Percentiles rank a stretch among this genome's conserved stretches.
phyloP scores from a whole-genome alignment of 495 filamentous ascomycete species.

The Talaromyces trachyspermus region DNA sequence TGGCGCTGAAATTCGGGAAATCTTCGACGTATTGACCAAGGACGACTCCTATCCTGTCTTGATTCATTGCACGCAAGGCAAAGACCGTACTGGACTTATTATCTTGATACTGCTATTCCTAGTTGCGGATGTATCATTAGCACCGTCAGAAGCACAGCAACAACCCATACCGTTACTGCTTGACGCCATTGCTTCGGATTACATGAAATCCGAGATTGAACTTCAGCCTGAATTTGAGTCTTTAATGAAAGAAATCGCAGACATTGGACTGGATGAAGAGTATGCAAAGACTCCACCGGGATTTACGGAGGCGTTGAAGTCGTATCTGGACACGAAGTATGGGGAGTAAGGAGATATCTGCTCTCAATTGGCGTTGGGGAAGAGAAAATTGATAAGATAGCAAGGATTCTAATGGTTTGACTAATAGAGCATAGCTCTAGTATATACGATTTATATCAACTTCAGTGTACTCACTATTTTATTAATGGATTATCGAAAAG shows the following conservation, averaged over 20 bases:
- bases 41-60: constrained; percentile 50
- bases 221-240: constrained; percentile 52
- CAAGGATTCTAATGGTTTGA: constrained; percentile 18
- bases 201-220: constrained; percentile 54
- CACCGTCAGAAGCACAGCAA: not conserved
- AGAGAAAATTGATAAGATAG: constrained; percentile 28
- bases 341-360: constrained; percentile 59
- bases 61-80: constrained; percentile 82
- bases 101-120: constrained; percentile 57
- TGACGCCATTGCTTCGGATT: constrained; percentile 57
- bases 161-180: constrained; percentile 27
- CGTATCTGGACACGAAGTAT: constrained; percentile 47
- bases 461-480: no score
- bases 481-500: not conserved
- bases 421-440: no score
- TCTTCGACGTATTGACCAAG: constrained; percentile 44
- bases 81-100: constrained; percentile 74
- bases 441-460: no score
- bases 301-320: constrained; percentile 43
- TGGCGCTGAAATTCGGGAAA: constrained; percentile 50
- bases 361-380: constrained; percentile 46
- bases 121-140: constrained; percentile 40
- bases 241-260: constrained; percentile 58
- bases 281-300: constrained; percentile 57
- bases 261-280: constrained; percentile 58